A percentile compares a stretch with the other conserved stretches of the same genome.
These are phyloP conservation scores for Phytophthora cryptogea DNA, from an alignment of 352 stramenopile genomes.

Conservation along the genomic window DNA sequence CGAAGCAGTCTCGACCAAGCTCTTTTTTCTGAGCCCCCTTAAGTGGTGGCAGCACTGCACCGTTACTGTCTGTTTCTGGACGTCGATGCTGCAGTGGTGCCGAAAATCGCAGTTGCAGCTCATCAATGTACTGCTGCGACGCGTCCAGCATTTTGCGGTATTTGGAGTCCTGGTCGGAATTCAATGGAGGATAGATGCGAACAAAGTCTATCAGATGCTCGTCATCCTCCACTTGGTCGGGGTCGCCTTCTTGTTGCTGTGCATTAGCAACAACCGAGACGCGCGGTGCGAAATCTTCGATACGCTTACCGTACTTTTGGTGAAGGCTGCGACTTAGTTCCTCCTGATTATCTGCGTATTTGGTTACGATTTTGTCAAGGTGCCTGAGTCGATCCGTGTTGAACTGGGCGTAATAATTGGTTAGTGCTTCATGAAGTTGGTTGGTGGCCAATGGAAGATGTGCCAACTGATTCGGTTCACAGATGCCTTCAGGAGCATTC, in stretches of 20 bases:
- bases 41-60: slow-evolving; percentile 48
- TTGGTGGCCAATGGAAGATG: slow-evolving; percentile 30
- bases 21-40: slow-evolving; percentile 62
- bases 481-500: slow-evolving; percentile 9
- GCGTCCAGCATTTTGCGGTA: slow-evolving; percentile 82
- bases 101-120: slow-evolving; percentile 81
- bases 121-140: slow-evolving; percentile 79
- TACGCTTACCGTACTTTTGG: slow-evolving; percentile 68
- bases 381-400: slow-evolving; percentile 61
- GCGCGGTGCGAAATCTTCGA: slow-evolving; percentile 47
- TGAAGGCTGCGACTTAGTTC: slow-evolving; percentile 65
- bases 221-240: slow-evolving; percentile 23
- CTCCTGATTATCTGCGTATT: slow-evolving; percentile 69
- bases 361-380: slow-evolving; percentile 75
- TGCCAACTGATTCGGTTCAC: slow-evolving; percentile 21
- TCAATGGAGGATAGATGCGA: slow-evolving; percentile 61
- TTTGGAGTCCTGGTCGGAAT: slow-evolving; percentile 48
- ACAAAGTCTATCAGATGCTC: slow-evolving; percentile 71
- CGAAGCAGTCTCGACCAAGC: slow-evolving; percentile 78
- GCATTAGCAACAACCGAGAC: slow-evolving; percentile 2
- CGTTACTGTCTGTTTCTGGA: slow-evolving; percentile 40
- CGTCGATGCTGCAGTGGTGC: slow-evolving; percentile 78
- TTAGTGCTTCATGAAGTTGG: slow-evolving; percentile 48
- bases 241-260: slow-evolving; percentile 12
- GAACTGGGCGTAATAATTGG: slow-evolving; percentile 60